Base-by-base conservation (phyloP, 768 basidiomycete species). In the Suillus subluteus region DNA sequence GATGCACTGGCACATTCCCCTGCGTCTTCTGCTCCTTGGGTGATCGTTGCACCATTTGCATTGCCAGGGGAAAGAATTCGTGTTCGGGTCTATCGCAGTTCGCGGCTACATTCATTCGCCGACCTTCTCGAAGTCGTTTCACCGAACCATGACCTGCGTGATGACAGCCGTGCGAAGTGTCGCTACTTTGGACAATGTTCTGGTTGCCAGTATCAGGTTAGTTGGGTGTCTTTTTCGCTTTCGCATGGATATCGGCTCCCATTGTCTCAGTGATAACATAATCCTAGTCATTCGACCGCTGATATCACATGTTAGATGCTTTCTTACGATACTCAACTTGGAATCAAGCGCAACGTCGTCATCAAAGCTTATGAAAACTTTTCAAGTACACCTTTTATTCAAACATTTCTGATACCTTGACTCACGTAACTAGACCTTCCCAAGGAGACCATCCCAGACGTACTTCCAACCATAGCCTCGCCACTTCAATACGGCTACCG, bases 121-220 rank as follows among this genome's bases (percentile, higher is more conserved):
- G 92, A 95, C 70, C 82, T 95, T 1, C 46, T 97, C 6, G 82
- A 86, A 58, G 81, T 96, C 35, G 66, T 91, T 41, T 78, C 76
- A 1, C 86, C 89, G n/a, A 95, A 91, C 74, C 67, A 74, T 0
- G 84, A 83, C 46, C 78, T 91, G 64, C 81, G 96, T 62, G 92
- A 95, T 70, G 81, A 87, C 70, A 82, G 76, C 37, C 80, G 86
- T 30, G 85, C 92, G 0, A 81, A 83, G 67, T 99, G 97, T 79
- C 86, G 88, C 68, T 96, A 99, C 75, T 99, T 98, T 80, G 91
- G 91, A 0, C 81, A 80, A 46, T 99, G 96, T 77, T 93, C 87
- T 0, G 97, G 97, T 2, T 99, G 97, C 75, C 97, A 99, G 77
- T 95, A 95, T 75, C 96, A 98, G 82, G 94, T 91, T 48, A 18